A percentile compares a stretch with the other conserved stretches of the same genome.
phyloP scores from a whole-genome alignment of 2,329 filamentous ascomycete genomes.

The Purpureocillium takamizusanense region DNA sequence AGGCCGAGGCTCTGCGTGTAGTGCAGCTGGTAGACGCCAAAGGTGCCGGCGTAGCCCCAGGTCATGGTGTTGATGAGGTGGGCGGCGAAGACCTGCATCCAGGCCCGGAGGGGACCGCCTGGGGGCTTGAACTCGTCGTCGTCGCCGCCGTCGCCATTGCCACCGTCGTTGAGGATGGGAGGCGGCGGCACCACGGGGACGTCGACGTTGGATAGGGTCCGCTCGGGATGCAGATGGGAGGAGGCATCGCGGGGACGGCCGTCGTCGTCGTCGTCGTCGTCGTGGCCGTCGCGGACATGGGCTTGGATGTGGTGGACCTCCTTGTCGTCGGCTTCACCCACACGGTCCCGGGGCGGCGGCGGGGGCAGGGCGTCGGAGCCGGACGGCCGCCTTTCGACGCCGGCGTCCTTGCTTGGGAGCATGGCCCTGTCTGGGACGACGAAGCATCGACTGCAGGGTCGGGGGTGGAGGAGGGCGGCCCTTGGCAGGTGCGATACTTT shows the following conservation, averaged over 20 bases:
- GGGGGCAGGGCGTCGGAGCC: background rate
- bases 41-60: constrained; percentile 40
- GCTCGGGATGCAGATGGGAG: no score
- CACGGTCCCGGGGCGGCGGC: background rate
- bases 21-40: constrained; percentile 46
- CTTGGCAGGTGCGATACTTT: no score
- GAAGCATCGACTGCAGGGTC: no score
- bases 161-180: background rate
- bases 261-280: constrained; percentile 7
- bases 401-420: background rate
- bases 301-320: no score
- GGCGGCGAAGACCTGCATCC: constrained; percentile 39
- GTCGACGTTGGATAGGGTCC: background rate
- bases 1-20: constrained; percentile 26
- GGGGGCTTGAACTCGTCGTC: constrained; percentile 15
- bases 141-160: no score
- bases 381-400: constrained; percentile 2
- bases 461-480: no score
- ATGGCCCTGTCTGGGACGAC: background rate
- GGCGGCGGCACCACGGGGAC: background rate
- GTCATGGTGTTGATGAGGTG: constrained; percentile 38
- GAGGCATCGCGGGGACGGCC: no score
- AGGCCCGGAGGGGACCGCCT: constrained; percentile 37
- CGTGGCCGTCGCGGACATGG: no score
- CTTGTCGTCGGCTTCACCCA: background rate